Evolutionary conservation across 805 yeast genomes (phyloP), one percentile per base, ranked within the genome.

Genomic region (Ogataea methanolica): DNA sequence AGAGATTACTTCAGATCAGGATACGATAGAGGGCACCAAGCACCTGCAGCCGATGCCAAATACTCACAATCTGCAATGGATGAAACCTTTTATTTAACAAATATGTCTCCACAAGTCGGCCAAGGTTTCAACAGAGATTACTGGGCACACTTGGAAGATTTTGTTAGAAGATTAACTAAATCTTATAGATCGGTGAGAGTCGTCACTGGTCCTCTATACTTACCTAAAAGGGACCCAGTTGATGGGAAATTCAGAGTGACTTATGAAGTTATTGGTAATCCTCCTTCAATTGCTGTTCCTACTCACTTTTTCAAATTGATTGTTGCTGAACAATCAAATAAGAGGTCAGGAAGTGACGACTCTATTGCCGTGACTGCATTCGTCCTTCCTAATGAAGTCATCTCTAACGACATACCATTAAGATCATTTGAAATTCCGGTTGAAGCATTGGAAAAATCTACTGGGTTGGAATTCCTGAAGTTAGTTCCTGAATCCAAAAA

Each of bases 41-140:
- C 96, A 0, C 97, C 99, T 3, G 99, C 99, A 5, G 98, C 98
- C 0, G 87, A 94, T 65, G 97, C 98, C 23, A 90, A 88, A 63
- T 94, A 81, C 69, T 80, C 82, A 33, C 99, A 94, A 67, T 57
- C 64, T 17, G 97, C 97, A 17, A 92, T 94, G 98, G 85, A 94
- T 67, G 96, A 92, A 65, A 94, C 99, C 0, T 94, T 94, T 61
- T 80, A 73, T 53, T 71, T 94, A 57, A 84, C 96, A 6, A 94
- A 94, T 67, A 92, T 94, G 76, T 80, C 95, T 7, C 99, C 99
- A 1, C 99, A 94, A 66, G 96, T 94, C 4, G 99, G 99, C 4
- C 96, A 85, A 5, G 99, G 99, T 0, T 94, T 94, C 72, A 94
- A 94, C 69, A 76, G 99, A 58, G 98, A 94, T 64, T 86, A 94